Percentiles rank a stretch among this genome's conserved stretches.
Conservation (phyloP, 495 filamentous ascomycete genomes). For the Chaetomium fimeti region DNA sequence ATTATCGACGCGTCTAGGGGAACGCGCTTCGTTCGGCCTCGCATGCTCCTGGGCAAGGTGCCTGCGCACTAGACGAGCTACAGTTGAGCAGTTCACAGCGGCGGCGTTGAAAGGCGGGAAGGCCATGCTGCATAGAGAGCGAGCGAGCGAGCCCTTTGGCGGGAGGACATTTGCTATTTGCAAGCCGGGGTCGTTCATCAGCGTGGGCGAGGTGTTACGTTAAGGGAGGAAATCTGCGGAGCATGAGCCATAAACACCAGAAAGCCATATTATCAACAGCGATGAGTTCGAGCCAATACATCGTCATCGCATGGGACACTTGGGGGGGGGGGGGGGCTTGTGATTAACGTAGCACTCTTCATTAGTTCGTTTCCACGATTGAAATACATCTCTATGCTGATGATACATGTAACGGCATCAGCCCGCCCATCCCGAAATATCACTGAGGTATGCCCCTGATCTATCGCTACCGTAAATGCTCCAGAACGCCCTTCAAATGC, state of each 20-base stretch:
- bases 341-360: not conserved
- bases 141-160: not conserved
- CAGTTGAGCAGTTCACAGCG: conserved; percentile 5
- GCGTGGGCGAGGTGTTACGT: not conserved
- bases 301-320: conserved; percentile 1
- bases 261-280: conserved; percentile 13
- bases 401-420: not conserved
- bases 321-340: not conserved
- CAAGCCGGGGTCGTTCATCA: not conserved
- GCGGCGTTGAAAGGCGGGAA: conserved; percentile 11
- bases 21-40: not conserved
- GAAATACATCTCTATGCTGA: conserved; percentile 2
- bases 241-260: conserved; percentile 5
- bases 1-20: not conserved
- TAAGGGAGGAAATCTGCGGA: not conserved
- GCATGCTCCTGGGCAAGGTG: too few relatives aligned
- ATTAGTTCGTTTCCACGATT: not conserved
- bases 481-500: conserved; percentile 8
- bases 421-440: not conserved
- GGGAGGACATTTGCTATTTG: not conserved
- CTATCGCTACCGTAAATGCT: conserved; percentile 8
- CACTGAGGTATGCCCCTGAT: not conserved
- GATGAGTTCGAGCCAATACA: conserved; percentile 20
- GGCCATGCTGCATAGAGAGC: not conserved
- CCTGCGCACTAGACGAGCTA: not conserved